Conservation (phyloP, 176 grass and related monocot species). For the Oryza glumipatula region DNA sequence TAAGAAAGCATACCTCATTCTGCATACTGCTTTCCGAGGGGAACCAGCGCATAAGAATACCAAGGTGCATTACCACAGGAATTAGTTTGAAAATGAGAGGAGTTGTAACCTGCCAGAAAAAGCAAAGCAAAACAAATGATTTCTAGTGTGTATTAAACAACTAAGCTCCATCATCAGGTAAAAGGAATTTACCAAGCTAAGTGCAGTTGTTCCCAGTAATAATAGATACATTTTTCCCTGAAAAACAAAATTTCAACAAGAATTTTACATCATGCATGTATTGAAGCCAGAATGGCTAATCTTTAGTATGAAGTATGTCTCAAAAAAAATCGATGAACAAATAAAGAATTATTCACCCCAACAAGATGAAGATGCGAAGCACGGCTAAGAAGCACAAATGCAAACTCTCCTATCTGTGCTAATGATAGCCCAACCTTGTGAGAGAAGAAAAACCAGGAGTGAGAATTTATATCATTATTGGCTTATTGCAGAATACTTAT, state of each 20-base stretch:
- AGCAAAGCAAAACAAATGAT: constrained; percentile 18
- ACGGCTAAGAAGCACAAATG: constrained; percentile 94
- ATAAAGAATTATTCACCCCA: constrained; percentile 65
- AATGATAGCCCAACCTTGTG: constrained; percentile 92
- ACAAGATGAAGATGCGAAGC: constrained; percentile 98
- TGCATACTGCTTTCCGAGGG: constrained; percentile 72
- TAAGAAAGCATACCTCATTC: constrained; percentile 67
- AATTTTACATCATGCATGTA: constrained; percentile 13
- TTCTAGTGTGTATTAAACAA: constrained; percentile 25
- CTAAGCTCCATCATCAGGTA: constrained; percentile 21
- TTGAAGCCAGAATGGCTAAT: constrained; percentile 18
- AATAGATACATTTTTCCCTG: constrained; percentile 99
- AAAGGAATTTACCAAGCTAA: constrained; percentile 79
- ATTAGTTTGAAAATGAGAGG: constrained; percentile 99
- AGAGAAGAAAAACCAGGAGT: constrained; percentile 32
- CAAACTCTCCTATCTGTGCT: constrained; percentile 99
- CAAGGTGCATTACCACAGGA: constrained; percentile 93
- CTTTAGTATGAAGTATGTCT: not conserved
- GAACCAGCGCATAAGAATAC: constrained; percentile 96
- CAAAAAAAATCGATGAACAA: constrained; percentile 22
- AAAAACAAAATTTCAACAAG: constrained; percentile 23
- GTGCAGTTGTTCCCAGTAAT: constrained; percentile 93
- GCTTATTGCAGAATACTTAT: constrained; percentile 6
- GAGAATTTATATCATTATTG: constrained; percentile 27
- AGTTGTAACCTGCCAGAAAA: constrained; percentile 79